These are phyloP conservation scores for Leccinum boreale DNA, from an alignment of 768 basidiomycete genomes.

Conservation along the genomic window DNA sequence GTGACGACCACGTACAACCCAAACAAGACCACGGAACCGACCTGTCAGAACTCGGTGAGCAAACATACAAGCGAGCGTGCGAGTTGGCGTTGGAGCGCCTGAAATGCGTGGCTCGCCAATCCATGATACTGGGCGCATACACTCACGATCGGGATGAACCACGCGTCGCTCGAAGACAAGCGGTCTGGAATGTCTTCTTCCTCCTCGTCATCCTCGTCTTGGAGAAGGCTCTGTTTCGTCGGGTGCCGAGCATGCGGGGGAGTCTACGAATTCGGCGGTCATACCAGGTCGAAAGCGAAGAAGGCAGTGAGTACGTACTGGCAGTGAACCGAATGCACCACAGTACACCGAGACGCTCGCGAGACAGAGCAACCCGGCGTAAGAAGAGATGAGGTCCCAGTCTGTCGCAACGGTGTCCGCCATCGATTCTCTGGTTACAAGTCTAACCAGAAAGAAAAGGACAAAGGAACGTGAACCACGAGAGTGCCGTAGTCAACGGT, in stretches of 20 bases:
- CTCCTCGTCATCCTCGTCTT: conserved; percentile 46
- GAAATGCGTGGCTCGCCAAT: not conserved
- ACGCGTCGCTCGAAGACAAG: conserved; percentile 66
- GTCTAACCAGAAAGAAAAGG: not conserved
- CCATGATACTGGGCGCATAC: not conserved
- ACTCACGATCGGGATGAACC: conserved; percentile 73
- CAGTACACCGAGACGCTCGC: conserved; percentile 67
- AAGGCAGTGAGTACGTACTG: conserved; percentile 41
- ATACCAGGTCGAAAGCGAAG: not conserved
- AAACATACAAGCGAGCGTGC: not conserved
- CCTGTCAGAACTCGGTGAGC: conserved; percentile 33
- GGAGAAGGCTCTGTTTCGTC: conserved; percentile 17
- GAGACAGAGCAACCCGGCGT: conserved; percentile 62
- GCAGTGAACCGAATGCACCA: conserved; percentile 66
- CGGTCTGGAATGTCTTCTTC: conserved; percentile 57
- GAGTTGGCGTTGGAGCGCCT: not conserved
- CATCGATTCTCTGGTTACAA: conserved; percentile 4
- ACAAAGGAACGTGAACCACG: not conserved
- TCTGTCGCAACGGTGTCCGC: conserved; percentile 26
- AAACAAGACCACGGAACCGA: conserved; percentile 68
- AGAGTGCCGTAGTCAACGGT: not conserved
- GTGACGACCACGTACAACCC: conserved; percentile 69
- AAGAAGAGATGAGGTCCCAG: conserved; percentile 64
- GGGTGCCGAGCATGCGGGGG: not conserved
- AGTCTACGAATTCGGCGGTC: conserved; percentile 8